These are phyloP conservation scores for Pestalotiopsis sp. DNA, from an alignment of 2,329 filamentous ascomycete species.

Conservation along the genomic window DNA sequence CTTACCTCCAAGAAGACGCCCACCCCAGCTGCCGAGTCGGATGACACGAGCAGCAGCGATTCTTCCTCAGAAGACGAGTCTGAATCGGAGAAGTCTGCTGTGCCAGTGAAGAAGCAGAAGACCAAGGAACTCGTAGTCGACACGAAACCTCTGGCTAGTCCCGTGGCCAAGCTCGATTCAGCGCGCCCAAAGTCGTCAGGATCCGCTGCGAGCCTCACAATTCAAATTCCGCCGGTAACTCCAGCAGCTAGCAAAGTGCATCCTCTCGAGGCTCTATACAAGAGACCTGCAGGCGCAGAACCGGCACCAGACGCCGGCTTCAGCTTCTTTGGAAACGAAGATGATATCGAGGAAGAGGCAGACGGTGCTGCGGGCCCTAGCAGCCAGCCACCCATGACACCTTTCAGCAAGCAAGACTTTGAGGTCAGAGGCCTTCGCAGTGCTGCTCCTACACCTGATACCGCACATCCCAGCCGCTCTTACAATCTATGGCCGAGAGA, in stretches of 20 bases:
- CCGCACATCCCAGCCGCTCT: constrained; percentile 71
- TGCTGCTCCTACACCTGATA: constrained; percentile 93
- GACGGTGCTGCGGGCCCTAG: constrained; percentile 16
- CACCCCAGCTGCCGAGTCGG: constrained; percentile 5
- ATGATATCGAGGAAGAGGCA: constrained; percentile 45
- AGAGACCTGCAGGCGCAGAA: constrained; percentile 57
- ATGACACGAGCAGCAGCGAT: constrained; percentile 40
- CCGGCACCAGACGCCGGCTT: constrained; percentile 59
- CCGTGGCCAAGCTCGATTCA: constrained; percentile 30
- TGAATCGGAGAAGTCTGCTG: neutral
- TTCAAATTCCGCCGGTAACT: constrained; percentile 55
- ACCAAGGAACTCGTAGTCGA: constrained; percentile 23
- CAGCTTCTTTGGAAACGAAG: constrained; percentile 72
- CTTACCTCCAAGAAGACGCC: neutral
- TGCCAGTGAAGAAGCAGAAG: neutral
- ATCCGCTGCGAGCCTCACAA: constrained; percentile 53
- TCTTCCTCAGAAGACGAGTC: constrained; percentile 27
- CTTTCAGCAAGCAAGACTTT: constrained; percentile 79
- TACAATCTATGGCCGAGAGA: constrained; percentile 59
- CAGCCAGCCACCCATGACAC: constrained; percentile 69
- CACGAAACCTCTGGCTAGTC: constrained; percentile 18
- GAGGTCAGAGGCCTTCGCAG: constrained; percentile 77
- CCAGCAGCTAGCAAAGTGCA: constrained; percentile 63
- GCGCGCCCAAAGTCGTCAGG: constrained; percentile 52
- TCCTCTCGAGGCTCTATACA: constrained; percentile 91